Conservation (phyloP, 495 filamentous ascomycete species). For the Tuber brumale region DNA sequence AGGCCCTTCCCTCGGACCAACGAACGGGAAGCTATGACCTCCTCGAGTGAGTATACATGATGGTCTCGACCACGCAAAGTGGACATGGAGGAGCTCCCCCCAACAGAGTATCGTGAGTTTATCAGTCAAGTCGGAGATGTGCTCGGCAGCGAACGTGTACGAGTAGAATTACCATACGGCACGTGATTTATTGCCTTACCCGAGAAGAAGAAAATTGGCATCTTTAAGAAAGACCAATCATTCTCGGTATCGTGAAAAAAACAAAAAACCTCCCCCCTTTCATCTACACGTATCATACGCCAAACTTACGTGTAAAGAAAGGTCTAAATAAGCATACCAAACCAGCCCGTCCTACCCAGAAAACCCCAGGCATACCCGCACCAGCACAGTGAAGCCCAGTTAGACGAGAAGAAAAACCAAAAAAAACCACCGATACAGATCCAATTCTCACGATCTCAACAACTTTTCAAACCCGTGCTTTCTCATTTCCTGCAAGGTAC, state of each 20-base stretch:
- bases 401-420: background rate
- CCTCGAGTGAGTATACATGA: background rate
- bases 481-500: background rate
- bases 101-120: background rate
- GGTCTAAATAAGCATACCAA: slow-evolving; percentile 1
- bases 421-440: background rate
- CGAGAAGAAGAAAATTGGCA: background rate
- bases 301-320: background rate
- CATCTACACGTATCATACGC: background rate
- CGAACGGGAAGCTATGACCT: background rate
- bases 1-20: background rate
- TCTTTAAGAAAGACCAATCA: background rate
- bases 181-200: background rate
- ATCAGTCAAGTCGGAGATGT: background rate
- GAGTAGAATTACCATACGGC: background rate
- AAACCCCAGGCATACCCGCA: background rate
- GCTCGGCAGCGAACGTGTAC: background rate
- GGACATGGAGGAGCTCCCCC: background rate
- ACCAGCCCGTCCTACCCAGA: background rate
- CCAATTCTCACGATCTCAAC: background rate
- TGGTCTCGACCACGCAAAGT: background rate
- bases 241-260: background rate
- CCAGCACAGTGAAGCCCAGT: background rate
- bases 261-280: background rate
- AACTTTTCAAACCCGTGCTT: background rate